Conservation (phyloP, 1,284 basidiomycete species). For the Anthracocystis panici-leucophaei region DNA sequence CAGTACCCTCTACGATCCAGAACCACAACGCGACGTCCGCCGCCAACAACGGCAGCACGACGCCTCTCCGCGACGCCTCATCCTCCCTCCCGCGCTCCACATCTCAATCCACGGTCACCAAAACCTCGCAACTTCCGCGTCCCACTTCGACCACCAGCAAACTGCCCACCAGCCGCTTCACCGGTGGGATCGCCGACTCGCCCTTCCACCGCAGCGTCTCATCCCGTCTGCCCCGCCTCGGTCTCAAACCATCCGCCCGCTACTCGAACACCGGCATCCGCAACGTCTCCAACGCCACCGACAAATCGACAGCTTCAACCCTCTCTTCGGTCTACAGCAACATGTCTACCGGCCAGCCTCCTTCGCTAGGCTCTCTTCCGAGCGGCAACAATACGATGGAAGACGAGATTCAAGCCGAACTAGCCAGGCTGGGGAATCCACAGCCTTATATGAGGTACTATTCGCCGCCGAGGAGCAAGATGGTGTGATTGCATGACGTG, state of each 20-base stretch:
- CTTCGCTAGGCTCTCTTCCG: constrained; percentile 31
- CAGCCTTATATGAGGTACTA: constrained; percentile 45
- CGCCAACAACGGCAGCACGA: constrained; percentile 8
- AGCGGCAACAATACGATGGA: constrained; percentile 52
- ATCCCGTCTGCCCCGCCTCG: constrained; percentile 42
- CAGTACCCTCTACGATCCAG: constrained; percentile 18
- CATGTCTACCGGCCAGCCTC: constrained; percentile 26
- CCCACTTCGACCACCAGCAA: constrained; percentile 16
- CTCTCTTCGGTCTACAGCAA: constrained; percentile 42
- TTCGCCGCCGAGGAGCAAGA: constrained; percentile 46
- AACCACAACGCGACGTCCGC: background rate
- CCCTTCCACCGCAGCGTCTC: constrained; percentile 26
- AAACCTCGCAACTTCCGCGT: constrained; percentile 23
- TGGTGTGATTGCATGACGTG: constrained; percentile 14
- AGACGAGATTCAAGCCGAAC: constrained; percentile 47
- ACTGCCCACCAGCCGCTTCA: constrained; percentile 31
- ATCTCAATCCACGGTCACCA: constrained; percentile 36
- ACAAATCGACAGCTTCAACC: constrained; percentile 39
- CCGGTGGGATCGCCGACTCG: constrained; percentile 31
- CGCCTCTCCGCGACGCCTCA: constrained; percentile 14
- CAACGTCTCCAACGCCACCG: constrained; percentile 34
- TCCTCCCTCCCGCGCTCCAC: constrained; percentile 28
- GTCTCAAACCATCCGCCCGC: constrained; percentile 42
- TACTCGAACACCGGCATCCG: constrained; percentile 22
- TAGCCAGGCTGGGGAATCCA: constrained; percentile 36